Conservation (phyloP, 2,329 filamentous ascomycete species). For the Coleophoma eucalyptorum region DNA sequence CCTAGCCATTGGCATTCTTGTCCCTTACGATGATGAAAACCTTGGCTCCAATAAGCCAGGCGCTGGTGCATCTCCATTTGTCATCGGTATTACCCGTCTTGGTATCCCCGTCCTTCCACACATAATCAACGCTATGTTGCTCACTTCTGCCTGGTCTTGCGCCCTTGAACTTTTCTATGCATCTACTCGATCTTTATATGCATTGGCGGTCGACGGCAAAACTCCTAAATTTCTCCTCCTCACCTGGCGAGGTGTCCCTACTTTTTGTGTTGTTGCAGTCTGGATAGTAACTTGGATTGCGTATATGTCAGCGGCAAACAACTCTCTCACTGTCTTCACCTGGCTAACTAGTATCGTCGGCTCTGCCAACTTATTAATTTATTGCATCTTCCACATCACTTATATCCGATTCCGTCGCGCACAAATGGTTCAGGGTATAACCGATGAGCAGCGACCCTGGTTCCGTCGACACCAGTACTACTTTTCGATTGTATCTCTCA, state of each 20-base stretch:
- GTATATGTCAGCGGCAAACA: constrained; percentile 62
- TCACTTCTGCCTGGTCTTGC: too few species aligned
- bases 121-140: constrained; percentile 62
- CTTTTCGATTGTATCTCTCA: too few species aligned
- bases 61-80: constrained; percentile 57
- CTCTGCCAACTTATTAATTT: constrained; percentile 70
- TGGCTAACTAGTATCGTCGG: constrained; percentile 50
- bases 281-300: constrained; percentile 64
- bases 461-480: too few species aligned
- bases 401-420: constrained; percentile 70
- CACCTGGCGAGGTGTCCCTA: background rate
- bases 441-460: too few species aligned
- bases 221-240: too few species aligned
- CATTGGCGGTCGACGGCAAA: too few species aligned
- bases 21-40: constrained; percentile 49
- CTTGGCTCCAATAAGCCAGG: constrained; percentile 42
- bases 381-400: constrained; percentile 60
- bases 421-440: too few species aligned
- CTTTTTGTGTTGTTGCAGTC: constrained; percentile 62
- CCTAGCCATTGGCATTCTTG: constrained; percentile 48
- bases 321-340: constrained; percentile 26
- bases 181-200: too few species aligned
- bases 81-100: constrained; percentile 56
- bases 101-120: constrained; percentile 49
- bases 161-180: too few species aligned